Conservation (phyloP, 2,329 filamentous ascomycete genomes). For the Blumeria hordei region DNA sequence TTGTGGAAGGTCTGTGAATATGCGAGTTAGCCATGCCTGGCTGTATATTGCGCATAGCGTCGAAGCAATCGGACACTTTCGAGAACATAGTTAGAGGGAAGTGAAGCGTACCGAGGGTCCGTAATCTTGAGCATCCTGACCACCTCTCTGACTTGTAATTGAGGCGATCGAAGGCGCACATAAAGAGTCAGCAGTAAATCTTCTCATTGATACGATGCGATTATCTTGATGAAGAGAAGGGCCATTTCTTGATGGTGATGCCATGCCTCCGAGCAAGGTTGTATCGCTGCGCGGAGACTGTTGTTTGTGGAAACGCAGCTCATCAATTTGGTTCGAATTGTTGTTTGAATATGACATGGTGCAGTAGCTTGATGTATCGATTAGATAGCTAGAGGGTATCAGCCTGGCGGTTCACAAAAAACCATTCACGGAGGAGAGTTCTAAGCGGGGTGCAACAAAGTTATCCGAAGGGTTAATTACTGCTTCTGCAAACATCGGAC, state of each 20-base stretch:
- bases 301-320: constrained; percentile 54
- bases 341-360: constrained; percentile 40
- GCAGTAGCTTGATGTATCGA: constrained; percentile 6
- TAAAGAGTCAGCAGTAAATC: constrained; percentile 82
- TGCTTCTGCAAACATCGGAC: neutral
- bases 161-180: constrained; percentile 49
- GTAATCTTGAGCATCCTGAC: constrained; percentile 13
- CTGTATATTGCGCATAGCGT: neutral
- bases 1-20: constrained; percentile 35
- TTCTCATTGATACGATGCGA: constrained; percentile 58
- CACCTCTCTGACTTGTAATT: constrained; percentile 10
- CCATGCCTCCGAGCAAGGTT: constrained; percentile 42
- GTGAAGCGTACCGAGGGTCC: constrained; percentile 14
- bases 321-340: constrained; percentile 46
- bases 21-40: neutral
- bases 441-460: constrained; percentile 3
- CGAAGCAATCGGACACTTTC: neutral
- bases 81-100: constrained; percentile 4
- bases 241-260: constrained; percentile 48
- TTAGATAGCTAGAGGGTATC: constrained; percentile 10
- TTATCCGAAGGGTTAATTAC: neutral
- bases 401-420: constrained; percentile 4
- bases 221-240: constrained; percentile 37
- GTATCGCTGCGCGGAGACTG: constrained; percentile 56
- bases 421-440: neutral